Percentiles rank a stretch among this genome's conserved stretches.
Conservation (phyloP, 2,329 filamentous ascomycete genomes). For the Trichoderma semiorbis region DNA sequence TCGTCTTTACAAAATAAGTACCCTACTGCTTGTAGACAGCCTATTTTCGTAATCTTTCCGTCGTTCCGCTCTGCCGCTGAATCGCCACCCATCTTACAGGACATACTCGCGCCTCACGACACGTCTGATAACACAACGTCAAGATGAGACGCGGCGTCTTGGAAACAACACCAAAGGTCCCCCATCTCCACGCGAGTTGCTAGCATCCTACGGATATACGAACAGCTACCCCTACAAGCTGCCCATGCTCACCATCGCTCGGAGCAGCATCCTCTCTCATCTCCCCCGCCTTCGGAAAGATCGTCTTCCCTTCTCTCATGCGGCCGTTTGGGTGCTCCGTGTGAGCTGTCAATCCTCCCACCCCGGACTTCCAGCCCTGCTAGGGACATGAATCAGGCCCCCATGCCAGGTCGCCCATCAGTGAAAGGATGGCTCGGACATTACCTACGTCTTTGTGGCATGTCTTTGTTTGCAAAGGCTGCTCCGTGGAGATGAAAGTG, state of each 20-base stretch:
- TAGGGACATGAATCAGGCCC: slow-evolving; percentile 9
- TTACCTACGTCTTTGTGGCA: background rate
- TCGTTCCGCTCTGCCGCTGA: background rate
- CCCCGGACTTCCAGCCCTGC: slow-evolving; percentile 11
- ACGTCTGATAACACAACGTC: background rate
- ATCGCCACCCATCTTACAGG: background rate
- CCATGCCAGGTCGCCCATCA: background rate
- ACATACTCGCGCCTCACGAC: background rate
- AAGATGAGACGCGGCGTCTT: background rate
- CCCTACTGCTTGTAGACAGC: background rate
- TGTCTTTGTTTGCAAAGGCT: background rate
- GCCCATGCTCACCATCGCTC: background rate
- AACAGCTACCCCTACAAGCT: background rate
- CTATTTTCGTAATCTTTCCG: background rate
- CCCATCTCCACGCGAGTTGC: background rate
- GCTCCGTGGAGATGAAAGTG: background rate
- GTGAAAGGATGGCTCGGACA: slow-evolving; percentile 10
- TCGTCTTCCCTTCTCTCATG: background rate
- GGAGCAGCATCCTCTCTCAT: background rate
- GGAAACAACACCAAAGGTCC: background rate
- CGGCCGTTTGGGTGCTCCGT: background rate
- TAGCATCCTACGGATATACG: background rate
- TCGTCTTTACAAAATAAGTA: background rate
- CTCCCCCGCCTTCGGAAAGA: slow-evolving; percentile 5
- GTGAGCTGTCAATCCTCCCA: slow-evolving; percentile 13